These are phyloP conservation scores for Fusarium subglutinans DNA, from an alignment of 2,329 filamentous ascomycete genomes.

Conservation along the genomic window DNA sequence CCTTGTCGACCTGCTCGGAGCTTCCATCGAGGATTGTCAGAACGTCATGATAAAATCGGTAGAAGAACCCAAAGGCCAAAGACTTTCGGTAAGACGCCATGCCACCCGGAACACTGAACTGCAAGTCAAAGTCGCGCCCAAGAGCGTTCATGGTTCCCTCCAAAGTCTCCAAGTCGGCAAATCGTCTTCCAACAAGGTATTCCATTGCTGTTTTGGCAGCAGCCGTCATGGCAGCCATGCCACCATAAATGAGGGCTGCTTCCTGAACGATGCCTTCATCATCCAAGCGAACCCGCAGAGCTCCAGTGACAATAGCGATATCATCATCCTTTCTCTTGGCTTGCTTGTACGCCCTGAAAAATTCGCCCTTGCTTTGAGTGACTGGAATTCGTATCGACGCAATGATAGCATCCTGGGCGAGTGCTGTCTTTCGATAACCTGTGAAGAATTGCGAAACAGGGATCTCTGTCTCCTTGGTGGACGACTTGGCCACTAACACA, in stretches of 20 bases:
- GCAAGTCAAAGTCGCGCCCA: conserved; percentile 88
- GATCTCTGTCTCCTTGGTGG: conserved; percentile 79
- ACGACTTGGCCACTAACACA: conserved; percentile 80
- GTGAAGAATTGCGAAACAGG: conserved; percentile 94
- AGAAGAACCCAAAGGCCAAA: conserved; percentile 92
- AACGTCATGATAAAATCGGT: conserved; percentile 94
- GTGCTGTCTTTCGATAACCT: conserved; percentile 85
- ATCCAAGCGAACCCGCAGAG: conserved; percentile 77
- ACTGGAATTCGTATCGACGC: conserved; percentile 86
- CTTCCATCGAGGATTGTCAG: conserved; percentile 67
- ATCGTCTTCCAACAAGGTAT: conserved; percentile 79
- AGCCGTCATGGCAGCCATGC: conserved; percentile 94
- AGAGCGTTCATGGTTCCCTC: conserved; percentile 91
- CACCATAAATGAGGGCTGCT: conserved; percentile 87
- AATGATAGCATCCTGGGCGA: conserved; percentile 84
- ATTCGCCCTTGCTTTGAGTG: conserved; percentile 78
- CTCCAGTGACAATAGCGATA: conserved; percentile 95
- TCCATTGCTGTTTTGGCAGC: conserved; percentile 80
- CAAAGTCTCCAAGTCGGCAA: conserved; percentile 82
- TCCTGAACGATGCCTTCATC: conserved; percentile 75
- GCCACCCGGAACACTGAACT: conserved; percentile 91
- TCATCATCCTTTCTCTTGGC: conserved; percentile 98
- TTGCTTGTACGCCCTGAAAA: conserved; percentile 92
- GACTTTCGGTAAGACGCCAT: conserved; percentile 98
- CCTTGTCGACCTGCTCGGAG: conserved; percentile 66